Base-by-base conservation (phyloP, 345 rosid species). In the Mercurialis annua region DNA sequence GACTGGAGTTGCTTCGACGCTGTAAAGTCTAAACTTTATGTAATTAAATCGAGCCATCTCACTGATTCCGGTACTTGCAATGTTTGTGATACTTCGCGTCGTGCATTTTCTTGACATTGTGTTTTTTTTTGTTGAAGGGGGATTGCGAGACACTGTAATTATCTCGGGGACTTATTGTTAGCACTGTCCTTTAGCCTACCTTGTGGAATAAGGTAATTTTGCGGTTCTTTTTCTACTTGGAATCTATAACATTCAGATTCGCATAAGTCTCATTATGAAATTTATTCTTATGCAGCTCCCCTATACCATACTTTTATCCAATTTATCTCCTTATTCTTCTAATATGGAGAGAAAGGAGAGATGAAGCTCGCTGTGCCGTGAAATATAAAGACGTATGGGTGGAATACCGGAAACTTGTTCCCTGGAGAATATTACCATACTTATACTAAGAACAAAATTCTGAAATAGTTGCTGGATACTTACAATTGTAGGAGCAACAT, bases 131-230 rank as follows among this genome's bases (percentile, higher is more conserved):
- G 44, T 65, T 70, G 53, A 73, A 94, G 96, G 97, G 99, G 99
- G 57, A 84, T 91, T 31, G 95, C 97, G 51, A 89, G 99, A 83
- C 99, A 94, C 68, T 89, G 89, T 67, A 94, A 94, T 70, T 94
- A 94, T 78, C 97, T 94, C 20, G 97, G 97, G 29, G 97, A 94
- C 79, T 71, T 91, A 77, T 71, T 89, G 87, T 84, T 94, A 76
- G 96, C 96, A 36, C 82, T 91, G 36, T 91, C 99, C 58, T 90
- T 94, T 81, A 85, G 97, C 78, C 84, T 94, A 54, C 96, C 97
- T 51, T 94, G 97, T 49, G 96, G 97, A 63, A 75, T 84, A 73
- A 85, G 94, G 98, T 93, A 80, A 44, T 36, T 66, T 62, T 55
- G 50, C 67, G 24, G 52, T 24, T n/a, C 24, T 31, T 34, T 24